Evolutionary conservation across 768 basidiomycete species (phyloP).

Genomic region (Leccinum ochraceum): DNA sequence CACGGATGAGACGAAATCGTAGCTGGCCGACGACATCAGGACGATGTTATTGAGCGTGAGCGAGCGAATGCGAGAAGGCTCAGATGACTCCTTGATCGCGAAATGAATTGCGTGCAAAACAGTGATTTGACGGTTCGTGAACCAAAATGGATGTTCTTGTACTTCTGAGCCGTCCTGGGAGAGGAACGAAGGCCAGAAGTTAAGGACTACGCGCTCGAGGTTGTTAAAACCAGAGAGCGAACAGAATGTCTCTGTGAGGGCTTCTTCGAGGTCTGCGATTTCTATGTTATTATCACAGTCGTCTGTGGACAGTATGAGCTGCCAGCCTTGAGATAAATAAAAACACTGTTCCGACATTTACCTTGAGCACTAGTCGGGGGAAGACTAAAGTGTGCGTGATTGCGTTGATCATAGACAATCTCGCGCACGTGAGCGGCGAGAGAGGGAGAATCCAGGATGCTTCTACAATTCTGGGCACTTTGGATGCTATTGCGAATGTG

Average conservation of each 20-base stretch:
- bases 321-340: too few species aligned
- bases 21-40: conserved; percentile 24
- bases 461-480: conserved; percentile 28
- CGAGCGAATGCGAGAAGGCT: conserved; percentile 21
- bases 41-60: conserved; percentile 30
- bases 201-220: conserved; percentile 21
- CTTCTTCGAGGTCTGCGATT: not conserved
- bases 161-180: conserved; percentile 25
- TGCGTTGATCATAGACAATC: conserved; percentile 32
- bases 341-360: not conserved
- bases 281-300: not conserved
- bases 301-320: not conserved
- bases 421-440: conserved; percentile 27
- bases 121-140: conserved; percentile 29
- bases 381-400: conserved; percentile 26
- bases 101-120: conserved; percentile 27
- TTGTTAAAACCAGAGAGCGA: not conserved
- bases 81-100: conserved; percentile 19
- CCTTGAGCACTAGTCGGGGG: conserved; percentile 18
- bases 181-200: conserved; percentile 34
- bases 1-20: conserved; percentile 30
- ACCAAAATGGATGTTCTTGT: conserved; percentile 33
- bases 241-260: conserved; percentile 1
- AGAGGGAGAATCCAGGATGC: conserved; percentile 24
- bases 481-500: conserved; percentile 26